These are phyloP conservation scores for Pittosporum tobira DNA, from an alignment of 129 eudicot genomes.

Conservation along the genomic window DNA sequence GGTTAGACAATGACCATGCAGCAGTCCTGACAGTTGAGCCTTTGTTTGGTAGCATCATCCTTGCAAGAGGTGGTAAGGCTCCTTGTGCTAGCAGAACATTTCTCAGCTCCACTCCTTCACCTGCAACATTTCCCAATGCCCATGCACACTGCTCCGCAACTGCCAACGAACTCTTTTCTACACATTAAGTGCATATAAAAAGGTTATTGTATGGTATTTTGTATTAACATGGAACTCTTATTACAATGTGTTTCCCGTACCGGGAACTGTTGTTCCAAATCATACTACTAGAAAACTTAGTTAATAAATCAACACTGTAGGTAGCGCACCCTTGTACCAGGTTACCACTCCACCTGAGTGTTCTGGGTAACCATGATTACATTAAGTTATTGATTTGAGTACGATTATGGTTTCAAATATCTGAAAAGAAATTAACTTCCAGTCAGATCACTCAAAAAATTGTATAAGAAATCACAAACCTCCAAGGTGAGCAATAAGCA, in stretches of 20 bases:
- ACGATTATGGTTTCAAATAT: too few species aligned
- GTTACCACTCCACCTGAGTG: too few species aligned
- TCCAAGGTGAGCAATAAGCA: conserved; percentile 95
- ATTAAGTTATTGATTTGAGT: too few species aligned
- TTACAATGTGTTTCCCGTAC: too few species aligned
- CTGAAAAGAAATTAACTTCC: not conserved
- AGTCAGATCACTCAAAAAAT: too few species aligned
- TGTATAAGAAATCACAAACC: conserved; percentile 37
- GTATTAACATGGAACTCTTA: too few species aligned
- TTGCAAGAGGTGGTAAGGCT: conserved; percentile 82
- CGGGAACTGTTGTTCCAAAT: too few species aligned
- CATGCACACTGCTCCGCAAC: conserved; percentile 99
- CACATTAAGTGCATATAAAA: conserved; percentile 12
- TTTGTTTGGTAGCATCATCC: conserved; percentile 89
- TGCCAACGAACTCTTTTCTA: conserved; percentile 80
- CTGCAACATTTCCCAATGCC: conserved; percentile 99
- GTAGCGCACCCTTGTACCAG: too few species aligned
- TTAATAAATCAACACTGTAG: too few species aligned
- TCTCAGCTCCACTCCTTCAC: conserved; percentile 92
- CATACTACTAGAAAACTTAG: too few species aligned
- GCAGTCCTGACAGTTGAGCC: conserved; percentile 92
- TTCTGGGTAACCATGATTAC: too few species aligned
- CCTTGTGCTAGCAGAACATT: conserved; percentile 74
- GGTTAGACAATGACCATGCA: conserved; percentile 94
- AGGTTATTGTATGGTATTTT: too few species aligned